These are phyloP conservation scores for Arachis stenosperma DNA, from an alignment of 306 rosid genomes.

Conservation along the genomic window DNA sequence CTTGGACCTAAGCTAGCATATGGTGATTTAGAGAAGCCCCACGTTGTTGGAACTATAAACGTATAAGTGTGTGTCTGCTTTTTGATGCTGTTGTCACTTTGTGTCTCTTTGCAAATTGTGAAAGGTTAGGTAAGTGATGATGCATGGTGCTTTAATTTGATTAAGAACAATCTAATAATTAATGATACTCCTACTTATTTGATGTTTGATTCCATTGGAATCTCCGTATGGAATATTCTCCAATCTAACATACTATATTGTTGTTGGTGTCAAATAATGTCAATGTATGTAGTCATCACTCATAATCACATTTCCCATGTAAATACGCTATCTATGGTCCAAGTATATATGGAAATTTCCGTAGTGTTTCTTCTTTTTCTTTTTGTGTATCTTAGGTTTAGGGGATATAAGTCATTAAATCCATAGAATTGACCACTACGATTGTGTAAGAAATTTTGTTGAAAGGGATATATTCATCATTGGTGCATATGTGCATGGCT, in stretches of 20 bases:
- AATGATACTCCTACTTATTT: background rate
- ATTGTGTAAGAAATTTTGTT: background rate
- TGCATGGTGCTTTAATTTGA: background rate
- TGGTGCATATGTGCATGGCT: background rate
- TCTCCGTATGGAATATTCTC: conserved; percentile 37
- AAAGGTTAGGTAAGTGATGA: conserved; percentile 23
- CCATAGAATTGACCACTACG: conserved; percentile 38
- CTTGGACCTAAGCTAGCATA: conserved; percentile 25
- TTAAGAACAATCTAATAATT: conserved; percentile 6
- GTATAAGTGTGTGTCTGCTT: conserved; percentile 23
- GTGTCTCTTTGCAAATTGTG: conserved; percentile 34
- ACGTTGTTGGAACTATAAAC: conserved; percentile 54
- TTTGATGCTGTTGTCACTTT: conserved; percentile 28
- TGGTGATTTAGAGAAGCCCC: conserved; percentile 50
- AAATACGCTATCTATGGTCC: conserved; percentile 34
- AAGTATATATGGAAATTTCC: conserved; percentile 16
- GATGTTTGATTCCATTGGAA: conserved; percentile 18
- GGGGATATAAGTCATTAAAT: conserved; percentile 30
- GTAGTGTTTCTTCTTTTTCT: conserved; percentile 33
- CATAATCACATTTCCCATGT: conserved; percentile 32
- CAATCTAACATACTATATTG: too few relatives aligned
- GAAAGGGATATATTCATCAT: conserved; percentile 15
- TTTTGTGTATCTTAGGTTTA: background rate
- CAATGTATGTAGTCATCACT: too few relatives aligned
- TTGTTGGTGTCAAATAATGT: background rate